Evolutionary conservation across 176 grass and related monocot species (phyloP), one percentile per base, ranked within the genome.

Genomic region (Phyllostachys edulis): DNA sequence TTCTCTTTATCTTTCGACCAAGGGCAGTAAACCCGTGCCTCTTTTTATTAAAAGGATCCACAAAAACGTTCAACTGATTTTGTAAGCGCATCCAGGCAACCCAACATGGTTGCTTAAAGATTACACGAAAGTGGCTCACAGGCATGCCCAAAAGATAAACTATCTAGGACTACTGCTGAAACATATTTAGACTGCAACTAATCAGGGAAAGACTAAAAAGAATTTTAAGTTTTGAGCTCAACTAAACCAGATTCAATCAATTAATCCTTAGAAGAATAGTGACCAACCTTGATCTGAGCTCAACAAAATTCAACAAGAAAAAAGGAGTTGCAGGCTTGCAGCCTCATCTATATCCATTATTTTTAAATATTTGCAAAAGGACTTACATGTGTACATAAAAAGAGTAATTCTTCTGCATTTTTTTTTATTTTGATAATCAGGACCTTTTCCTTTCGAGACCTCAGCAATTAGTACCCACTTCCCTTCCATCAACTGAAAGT

Each of bases 241-340:
- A 2, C 36, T 60, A 77, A 60, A 61, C 38, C n/a, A 77, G 55
- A n/a, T 16, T 60, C 11, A 39, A 10, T 26, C 11, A 64, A 34
- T 41, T 63, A 64, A 63, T 64, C 40, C n/a, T 21, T 55, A 15
- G 17, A 75, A 74, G 27, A 75, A 32, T 50, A 52, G 6, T 51
- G 45, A 67, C 13, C 44, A 40, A 80, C 46, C 6, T 67, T 68
- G 20, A 54, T 39, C 32, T 80, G 44, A 49, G 11, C 38, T 61
- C 55, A 62, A 77, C 63, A 80, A 52, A 67, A 79, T 7, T 80
- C 13, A 50, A 67, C 5, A 17, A 79, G 42, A 66, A 16, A 17
- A 34, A 80, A 67, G 34, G 32, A n/a, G n/a, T n/a, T n/a, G n/a
- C n/a, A 55, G 23, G n/a, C n/a, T 32, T 80, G 69, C 77, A 57